phyloP scores from a whole-genome alignment of 257 asterid genomes.

The Galeopsis tetrahit region DNA sequence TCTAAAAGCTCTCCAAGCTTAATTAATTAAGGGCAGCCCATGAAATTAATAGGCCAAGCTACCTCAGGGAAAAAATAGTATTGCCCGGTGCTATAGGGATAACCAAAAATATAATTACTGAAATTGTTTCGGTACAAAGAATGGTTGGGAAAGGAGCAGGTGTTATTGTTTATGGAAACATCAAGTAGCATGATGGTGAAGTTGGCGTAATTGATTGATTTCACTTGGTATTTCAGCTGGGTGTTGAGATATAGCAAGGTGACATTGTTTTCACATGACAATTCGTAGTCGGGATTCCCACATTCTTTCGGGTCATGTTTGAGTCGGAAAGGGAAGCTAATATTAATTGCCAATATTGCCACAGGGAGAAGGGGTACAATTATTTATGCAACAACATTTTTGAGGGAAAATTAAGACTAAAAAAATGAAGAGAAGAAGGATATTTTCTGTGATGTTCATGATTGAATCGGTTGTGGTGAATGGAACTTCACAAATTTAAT shows the following conservation, averaged over 20 bases:
- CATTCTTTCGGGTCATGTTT: background rate
- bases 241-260: constrained; percentile 17
- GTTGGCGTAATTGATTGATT: background rate
- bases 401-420: too few species aligned
- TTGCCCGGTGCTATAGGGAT: background rate
- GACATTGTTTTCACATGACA: background rate
- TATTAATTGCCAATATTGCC: background rate
- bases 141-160: background rate
- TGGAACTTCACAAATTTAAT: background rate
- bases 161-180: background rate
- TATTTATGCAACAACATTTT: too few species aligned
- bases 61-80: too few species aligned
- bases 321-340: constrained; percentile 4
- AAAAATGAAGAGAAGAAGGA: too few species aligned
- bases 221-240: background rate
- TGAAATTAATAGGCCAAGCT: too few species aligned
- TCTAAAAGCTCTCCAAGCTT: too few species aligned
- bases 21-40: too few species aligned
- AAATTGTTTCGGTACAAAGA: background rate
- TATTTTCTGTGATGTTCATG: background rate
- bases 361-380: constrained; percentile 1
- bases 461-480: background rate
- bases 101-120: background rate
- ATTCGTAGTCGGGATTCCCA: background rate
- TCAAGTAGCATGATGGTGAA: constrained; percentile 33